phyloP scores from a whole-genome alignment of 257 asterid genomes.

The Coffea canephora region DNA sequence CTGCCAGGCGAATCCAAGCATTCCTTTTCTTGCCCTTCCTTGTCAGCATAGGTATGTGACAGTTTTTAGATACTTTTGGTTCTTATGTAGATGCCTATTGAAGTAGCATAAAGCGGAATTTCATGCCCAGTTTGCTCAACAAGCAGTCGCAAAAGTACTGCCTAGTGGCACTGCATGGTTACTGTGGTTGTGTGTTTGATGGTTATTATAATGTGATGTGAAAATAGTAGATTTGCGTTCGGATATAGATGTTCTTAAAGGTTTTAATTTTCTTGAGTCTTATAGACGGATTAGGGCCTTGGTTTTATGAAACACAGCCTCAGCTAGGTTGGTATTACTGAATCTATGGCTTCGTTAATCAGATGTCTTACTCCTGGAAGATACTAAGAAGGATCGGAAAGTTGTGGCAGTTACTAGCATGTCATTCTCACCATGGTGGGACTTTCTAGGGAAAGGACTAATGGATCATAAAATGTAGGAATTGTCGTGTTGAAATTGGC shows the following conservation, averaged over 20 bases:
- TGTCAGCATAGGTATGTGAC: constrained; percentile 80
- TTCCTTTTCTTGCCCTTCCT: constrained; percentile 86
- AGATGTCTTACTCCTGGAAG: neutral
- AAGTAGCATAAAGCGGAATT: neutral
- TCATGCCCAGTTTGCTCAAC: neutral
- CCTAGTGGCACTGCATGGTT: neutral
- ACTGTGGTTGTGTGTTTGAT: neutral
- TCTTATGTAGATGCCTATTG: neutral
- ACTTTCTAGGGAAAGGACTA: neutral
- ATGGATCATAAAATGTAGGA: neutral
- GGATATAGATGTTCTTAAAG: neutral
- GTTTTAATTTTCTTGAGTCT: neutral
- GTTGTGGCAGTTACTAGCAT: neutral
- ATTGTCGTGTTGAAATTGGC: neutral
- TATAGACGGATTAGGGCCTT: neutral
- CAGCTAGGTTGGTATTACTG: neutral
- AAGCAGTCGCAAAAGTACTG: neutral
- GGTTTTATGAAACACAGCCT: neutral
- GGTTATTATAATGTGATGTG: neutral
- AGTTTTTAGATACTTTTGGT: neutral
- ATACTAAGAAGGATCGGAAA: neutral
- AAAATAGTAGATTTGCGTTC: neutral
- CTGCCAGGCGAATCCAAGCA: constrained; percentile 77
- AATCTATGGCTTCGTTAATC: neutral
- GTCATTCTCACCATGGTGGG: neutral